phyloP scores from a whole-genome alignment of 2,329 filamentous ascomycete species.

The Teratosphaeria gauchensis region DNA sequence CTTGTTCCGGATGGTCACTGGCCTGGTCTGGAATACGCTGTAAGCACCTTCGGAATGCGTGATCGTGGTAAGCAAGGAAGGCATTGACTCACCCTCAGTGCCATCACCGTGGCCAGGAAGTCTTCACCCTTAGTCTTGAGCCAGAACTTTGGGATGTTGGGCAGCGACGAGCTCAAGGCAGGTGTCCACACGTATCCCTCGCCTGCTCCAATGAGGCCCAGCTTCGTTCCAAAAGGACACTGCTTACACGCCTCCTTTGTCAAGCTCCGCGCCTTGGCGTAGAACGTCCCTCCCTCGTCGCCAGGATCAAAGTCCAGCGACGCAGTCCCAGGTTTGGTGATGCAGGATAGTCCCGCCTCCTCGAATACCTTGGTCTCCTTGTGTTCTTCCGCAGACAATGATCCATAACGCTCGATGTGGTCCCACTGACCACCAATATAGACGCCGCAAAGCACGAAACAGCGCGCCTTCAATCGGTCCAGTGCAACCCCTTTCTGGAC shows the following conservation, averaged over 20 bases:
- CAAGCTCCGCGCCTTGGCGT: neutral
- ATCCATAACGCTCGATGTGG: neutral
- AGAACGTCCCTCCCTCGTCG: neutral
- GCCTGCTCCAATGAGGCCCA: neutral
- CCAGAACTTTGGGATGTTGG: neutral
- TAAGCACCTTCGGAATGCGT: too few species aligned
- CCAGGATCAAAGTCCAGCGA: neutral
- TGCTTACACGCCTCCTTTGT: neutral
- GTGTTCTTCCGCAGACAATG: neutral
- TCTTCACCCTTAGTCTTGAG: slow-evolving; percentile 2
- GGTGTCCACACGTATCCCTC: neutral
- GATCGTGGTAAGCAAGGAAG: too few species aligned
- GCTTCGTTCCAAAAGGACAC: neutral
- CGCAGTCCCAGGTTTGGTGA: neutral
- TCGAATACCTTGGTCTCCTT: neutral
- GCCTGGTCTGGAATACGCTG: neutral
- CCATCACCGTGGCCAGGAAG: neutral
- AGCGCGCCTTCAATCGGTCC: neutral
- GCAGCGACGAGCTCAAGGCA: neutral
- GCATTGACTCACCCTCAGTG: too few species aligned
- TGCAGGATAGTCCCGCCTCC: neutral
- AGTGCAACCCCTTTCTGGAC: slow-evolving; percentile 1
- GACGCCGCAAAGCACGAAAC: slow-evolving; percentile 1
- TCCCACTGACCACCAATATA: neutral
- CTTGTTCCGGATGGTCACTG: neutral